phyloP scores from a whole-genome alignment of 2,329 filamentous ascomycete genomes.

The Colletotrichum orbiculare region DNA sequence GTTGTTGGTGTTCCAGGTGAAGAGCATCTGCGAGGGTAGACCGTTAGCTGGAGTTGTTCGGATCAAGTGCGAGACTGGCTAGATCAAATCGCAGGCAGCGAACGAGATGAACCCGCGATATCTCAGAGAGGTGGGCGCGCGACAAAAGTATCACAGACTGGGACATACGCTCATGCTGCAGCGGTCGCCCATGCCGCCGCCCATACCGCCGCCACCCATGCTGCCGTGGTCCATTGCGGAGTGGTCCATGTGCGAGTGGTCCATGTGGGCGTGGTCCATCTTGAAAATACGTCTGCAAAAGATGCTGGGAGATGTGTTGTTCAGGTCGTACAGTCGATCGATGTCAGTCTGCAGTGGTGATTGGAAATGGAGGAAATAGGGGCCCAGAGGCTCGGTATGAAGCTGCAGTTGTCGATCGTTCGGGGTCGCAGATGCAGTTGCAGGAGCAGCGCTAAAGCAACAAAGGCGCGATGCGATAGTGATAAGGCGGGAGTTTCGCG shows the following conservation, averaged over 20 bases:
- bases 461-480: too few relatives aligned
- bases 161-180: conserved; percentile 90
- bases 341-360: neutral
- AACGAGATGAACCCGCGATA: neutral
- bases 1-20: conserved; percentile 93
- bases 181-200: conserved; percentile 70
- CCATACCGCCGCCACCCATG: conserved; percentile 61
- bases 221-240: conserved; percentile 57
- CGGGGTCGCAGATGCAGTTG: too few relatives aligned
- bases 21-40: conserved; percentile 79
- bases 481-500: neutral
- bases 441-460: conserved; percentile 2
- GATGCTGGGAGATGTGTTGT: neutral
- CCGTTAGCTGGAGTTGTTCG: conserved; percentile 33
- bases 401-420: neutral
- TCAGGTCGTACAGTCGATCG: neutral
- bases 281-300: neutral
- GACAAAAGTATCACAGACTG: neutral
- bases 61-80: neutral
- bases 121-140: neutral
- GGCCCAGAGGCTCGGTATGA: conserved; percentile 9
- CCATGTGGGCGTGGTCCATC: conserved; percentile 46
- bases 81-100: too few relatives aligned
- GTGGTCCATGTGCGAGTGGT: conserved; percentile 57
- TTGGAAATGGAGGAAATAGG: conserved; percentile 6